Percentiles rank a stretch among this genome's conserved stretches.
Conservation (phyloP, 1,284 basidiomycete genomes). For the Cerioporus squamosus region DNA sequence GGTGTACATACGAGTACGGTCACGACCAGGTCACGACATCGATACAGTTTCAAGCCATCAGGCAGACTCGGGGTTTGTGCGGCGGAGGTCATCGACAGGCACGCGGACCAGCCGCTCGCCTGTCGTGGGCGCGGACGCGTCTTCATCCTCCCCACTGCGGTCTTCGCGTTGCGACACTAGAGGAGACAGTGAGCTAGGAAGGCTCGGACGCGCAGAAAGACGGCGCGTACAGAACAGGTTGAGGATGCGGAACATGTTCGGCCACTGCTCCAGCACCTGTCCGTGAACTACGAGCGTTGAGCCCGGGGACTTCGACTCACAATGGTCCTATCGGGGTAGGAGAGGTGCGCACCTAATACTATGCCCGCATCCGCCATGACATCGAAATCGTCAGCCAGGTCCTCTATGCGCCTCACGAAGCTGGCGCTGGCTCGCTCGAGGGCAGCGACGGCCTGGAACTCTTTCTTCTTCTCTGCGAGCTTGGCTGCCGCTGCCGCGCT, state of each 20-base stretch:
- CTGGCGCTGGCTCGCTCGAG: slow-evolving; percentile 65
- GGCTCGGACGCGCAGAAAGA: not conserved
- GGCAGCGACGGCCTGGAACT: slow-evolving; percentile 74
- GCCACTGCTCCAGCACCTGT: slow-evolving; percentile 79
- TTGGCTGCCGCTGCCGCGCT: slow-evolving; percentile 53
- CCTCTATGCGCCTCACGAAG: slow-evolving; percentile 70
- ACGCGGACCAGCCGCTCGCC: too few relatives aligned
- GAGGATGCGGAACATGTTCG: slow-evolving; percentile 79
- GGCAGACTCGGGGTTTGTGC: too few relatives aligned
- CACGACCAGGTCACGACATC: too few relatives aligned
- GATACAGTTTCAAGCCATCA: too few relatives aligned
- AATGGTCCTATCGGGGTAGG: not conserved
- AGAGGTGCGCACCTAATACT: slow-evolving; percentile 47
- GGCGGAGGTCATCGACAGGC: too few relatives aligned
- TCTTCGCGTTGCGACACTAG: too few relatives aligned
- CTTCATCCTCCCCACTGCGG: too few relatives aligned
- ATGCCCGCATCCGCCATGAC: slow-evolving; percentile 76
- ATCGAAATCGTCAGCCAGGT: slow-evolving; percentile 70
- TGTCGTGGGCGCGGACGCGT: too few relatives aligned
- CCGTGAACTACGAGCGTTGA: slow-evolving; percentile 54
- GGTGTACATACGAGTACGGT: too few relatives aligned
- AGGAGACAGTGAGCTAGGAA: too few relatives aligned
- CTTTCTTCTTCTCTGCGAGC: slow-evolving; percentile 53
- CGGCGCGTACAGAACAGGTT: slow-evolving; percentile 63
- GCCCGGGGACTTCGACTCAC: not conserved